Evolutionary conservation across 129 eudicot species (phyloP).

Genomic region (Artemisia tridentata): DNA sequence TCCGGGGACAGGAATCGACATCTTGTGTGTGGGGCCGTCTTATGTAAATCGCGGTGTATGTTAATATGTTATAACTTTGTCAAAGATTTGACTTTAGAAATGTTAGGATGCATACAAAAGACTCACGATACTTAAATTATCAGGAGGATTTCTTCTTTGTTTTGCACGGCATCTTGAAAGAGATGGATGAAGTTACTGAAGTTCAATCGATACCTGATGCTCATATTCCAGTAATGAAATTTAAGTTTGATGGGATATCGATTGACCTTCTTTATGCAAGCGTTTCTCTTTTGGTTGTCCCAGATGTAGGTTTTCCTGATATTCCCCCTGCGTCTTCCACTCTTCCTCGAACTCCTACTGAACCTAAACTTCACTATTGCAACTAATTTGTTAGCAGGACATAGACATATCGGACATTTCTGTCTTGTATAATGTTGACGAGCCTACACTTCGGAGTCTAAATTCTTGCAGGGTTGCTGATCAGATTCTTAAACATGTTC

Average conservation of each 20-base stretch:
- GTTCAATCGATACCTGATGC: constrained; percentile 90
- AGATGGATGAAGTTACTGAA: constrained; percentile 70
- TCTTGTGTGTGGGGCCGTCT: constrained; percentile 87
- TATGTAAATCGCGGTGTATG: constrained; percentile 86
- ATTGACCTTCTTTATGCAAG: constrained; percentile 83
- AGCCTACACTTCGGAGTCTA: constrained; percentile 81
- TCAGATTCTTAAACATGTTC: constrained; percentile 89
- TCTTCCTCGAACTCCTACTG: not conserved
- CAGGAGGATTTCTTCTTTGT: constrained; percentile 76
- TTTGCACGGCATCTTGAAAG: constrained; percentile 57
- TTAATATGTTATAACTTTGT: constrained; percentile 29
- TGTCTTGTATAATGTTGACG: constrained; percentile 69
- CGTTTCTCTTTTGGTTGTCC: constrained; percentile 69
- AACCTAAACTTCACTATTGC: not conserved
- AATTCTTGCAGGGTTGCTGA: constrained; percentile 91
- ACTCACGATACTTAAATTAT: not conserved
- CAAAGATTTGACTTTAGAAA: not conserved
- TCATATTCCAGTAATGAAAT: constrained; percentile 89
- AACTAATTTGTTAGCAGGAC: constrained; percentile 42
- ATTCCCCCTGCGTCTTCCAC: not conserved
- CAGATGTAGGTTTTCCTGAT: constrained; percentile 56
- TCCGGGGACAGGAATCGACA: constrained; percentile 90
- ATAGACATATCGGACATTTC: constrained; percentile 71
- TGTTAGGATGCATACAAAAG: not conserved
- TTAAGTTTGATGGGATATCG: constrained; percentile 75